These are phyloP conservation scores for Tirmania nivea DNA, from an alignment of 495 filamentous ascomycete genomes.

Conservation along the genomic window DNA sequence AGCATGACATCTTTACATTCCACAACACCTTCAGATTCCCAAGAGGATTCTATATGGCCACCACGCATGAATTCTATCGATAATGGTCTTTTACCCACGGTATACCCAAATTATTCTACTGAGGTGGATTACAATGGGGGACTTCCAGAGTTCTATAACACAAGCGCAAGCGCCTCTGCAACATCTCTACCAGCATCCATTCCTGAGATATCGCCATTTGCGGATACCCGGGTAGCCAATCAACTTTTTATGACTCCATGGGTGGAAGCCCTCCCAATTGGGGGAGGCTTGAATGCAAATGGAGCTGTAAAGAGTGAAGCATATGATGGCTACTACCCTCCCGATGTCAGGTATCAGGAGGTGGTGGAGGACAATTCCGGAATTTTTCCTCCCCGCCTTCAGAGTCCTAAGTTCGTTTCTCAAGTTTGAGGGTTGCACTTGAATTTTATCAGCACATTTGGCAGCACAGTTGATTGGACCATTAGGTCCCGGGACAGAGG, in stretches of 20 bases:
- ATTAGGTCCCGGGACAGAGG: too few species aligned
- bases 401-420: constrained; percentile 1
- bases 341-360: too few species aligned
- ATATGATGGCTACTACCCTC: not conserved
- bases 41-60: constrained; percentile 12
- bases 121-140: constrained; percentile 8
- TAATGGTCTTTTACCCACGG: constrained; percentile 9
- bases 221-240: constrained; percentile 1
- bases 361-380: not conserved
- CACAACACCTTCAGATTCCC: constrained; percentile 4
- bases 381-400: constrained; percentile 8
- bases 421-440: too few species aligned
- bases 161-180: constrained; percentile 13
- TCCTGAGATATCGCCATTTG: constrained; percentile 16
- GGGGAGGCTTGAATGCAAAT: not conserved
- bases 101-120: constrained; percentile 13
- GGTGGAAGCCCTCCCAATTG: constrained; percentile 7
- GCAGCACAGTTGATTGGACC: too few species aligned
- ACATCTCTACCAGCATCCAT: constrained; percentile 17
- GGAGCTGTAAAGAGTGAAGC: not conserved
- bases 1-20: not conserved
- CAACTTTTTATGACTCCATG: constrained; percentile 12
- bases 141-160: constrained; percentile 12
- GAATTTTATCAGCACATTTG: too few species aligned
- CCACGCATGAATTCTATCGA: constrained; percentile 18